A percentile compares a stretch with the other conserved stretches of the same genome.
phyloP scores from a whole-genome alignment of 2,329 filamentous ascomycete species.

The Alternaria atra region DNA sequence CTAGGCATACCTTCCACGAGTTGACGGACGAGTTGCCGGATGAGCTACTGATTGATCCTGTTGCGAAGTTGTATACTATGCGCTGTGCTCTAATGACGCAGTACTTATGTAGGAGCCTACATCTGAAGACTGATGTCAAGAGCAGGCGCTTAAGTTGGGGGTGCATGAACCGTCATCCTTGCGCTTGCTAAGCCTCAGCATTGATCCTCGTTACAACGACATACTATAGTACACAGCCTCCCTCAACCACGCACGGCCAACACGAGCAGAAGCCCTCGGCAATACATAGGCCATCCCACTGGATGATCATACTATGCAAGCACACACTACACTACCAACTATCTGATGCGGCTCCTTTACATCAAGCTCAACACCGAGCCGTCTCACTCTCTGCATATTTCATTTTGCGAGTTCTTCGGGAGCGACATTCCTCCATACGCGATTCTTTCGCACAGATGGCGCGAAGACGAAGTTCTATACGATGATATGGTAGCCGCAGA shows the following conservation, averaged over 20 bases:
- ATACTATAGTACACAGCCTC: too few species aligned
- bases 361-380: not conserved
- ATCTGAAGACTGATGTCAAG: not conserved
- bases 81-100: not conserved
- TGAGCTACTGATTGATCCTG: not conserved
- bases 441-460: conserved; percentile 22
- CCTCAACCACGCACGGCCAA: too few species aligned
- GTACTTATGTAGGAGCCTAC: not conserved
- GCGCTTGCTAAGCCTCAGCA: too few species aligned
- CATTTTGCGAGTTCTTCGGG: not conserved
- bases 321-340: not conserved
- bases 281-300: not conserved
- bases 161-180: too few species aligned
- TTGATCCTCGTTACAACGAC: too few species aligned
- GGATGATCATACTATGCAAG: not conserved
- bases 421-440: conserved; percentile 11
- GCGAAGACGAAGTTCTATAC: conserved; percentile 12
- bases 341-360: not conserved
- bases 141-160: not conserved
- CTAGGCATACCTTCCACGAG: not conserved
- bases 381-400: not conserved
- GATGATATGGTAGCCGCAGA: not conserved
- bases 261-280: too few species aligned
- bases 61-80: not conserved
- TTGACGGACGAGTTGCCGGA: not conserved